Evolutionary conservation across 192 early-diverging fungal genomes (phyloP), one percentile per base, ranked within the genome.

Genomic region (Rhizoclosmatium globosum): DNA sequence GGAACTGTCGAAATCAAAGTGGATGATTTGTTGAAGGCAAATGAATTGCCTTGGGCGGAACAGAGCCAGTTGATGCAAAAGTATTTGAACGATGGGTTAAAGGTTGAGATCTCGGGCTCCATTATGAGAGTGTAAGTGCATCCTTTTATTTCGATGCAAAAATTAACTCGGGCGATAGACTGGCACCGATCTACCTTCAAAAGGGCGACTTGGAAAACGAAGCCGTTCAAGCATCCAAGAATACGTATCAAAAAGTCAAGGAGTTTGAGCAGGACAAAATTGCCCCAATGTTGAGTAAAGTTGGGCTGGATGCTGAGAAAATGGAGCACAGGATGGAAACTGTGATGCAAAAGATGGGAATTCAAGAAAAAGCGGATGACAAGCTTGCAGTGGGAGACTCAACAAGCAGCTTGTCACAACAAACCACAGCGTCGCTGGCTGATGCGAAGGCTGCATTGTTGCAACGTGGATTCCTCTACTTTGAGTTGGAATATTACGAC

Each of bases 1-100:
- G 96, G 98, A 64, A 87, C 87, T 60, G 85, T 90, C 4, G 84
- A 84, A 15, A 62, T 88, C 39, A 39, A 50, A 39, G 23, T 88
- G 4, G 47, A 46, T 3, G 84, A 84, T 31, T 45, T 87, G 11
- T 45, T 86, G 46, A 46, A 68, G 21, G 45, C 48, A 50, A 42
- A 67, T 19, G 72, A 74, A 2, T n/a, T n/a, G n/a, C 42, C 39
- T n/a, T 62, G 17, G 1, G 56, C 13, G 47, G 50, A 23, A 11
- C 56, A 53, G 11, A 19, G 65, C 4, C 64, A 56, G 3, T 47
- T 45, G 15, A 78, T 80, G 73, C 70, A 56, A 45, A 84, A 73
- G 72, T 70, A 66, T 67, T 71, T 74, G 57, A 44, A 71, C 39
- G 87, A 88, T 78, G 87, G 87, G 0, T 77, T 88, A 15, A 75